Conservation (phyloP, 768 basidiomycete species). For the Auricularia auricula-judae region DNA sequence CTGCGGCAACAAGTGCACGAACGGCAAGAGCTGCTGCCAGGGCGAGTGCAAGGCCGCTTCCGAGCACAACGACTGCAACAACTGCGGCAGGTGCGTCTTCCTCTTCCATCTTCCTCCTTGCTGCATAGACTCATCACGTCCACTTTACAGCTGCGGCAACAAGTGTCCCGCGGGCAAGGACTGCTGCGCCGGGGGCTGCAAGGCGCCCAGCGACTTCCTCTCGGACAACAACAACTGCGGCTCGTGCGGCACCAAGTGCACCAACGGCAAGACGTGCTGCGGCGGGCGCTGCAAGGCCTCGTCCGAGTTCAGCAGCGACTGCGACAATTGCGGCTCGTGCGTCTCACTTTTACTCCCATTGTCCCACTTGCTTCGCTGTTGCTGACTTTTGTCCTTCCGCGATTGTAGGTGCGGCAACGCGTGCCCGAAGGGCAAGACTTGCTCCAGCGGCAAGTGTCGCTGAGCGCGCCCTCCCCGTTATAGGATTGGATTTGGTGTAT, state of each 20-base stretch:
- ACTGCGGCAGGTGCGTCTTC: neutral
- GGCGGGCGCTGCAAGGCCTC: neutral
- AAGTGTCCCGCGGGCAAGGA: neutral
- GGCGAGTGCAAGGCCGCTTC: neutral
- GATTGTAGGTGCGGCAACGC: too few species aligned
- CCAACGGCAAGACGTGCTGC: neutral
- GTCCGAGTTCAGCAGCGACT: neutral
- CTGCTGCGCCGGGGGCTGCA: neutral
- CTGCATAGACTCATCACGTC: neutral
- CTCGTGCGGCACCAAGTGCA: neutral
- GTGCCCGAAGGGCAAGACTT: too few species aligned
- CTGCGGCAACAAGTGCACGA: neutral
- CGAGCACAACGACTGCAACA: neutral
- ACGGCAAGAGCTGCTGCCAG: neutral
- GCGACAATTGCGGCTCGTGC: neutral
- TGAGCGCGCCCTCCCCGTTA: too few species aligned
- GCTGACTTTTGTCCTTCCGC: too few species aligned
- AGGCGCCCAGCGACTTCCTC: neutral
- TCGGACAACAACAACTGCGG: neutral
- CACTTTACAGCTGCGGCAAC: neutral
- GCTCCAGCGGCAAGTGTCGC: too few species aligned
- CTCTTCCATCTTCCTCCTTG: neutral
- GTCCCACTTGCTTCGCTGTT: too few species aligned
- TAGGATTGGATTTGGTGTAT: too few species aligned
- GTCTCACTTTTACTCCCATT: neutral